Conservation (phyloP, 768 basidiomycete species). For the Pleurotus ostreatus region DNA sequence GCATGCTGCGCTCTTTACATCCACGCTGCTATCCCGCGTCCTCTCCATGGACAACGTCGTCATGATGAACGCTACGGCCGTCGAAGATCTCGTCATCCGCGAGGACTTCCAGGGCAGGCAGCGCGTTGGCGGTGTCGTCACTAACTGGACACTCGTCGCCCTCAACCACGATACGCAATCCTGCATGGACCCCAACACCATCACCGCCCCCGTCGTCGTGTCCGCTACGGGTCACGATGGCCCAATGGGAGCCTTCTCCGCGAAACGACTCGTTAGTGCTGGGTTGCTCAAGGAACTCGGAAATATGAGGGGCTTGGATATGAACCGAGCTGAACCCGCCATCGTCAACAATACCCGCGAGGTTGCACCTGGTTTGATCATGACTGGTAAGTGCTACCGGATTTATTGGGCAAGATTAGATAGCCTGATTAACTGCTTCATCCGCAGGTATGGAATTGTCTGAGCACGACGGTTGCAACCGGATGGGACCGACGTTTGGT, state of each 20-base stretch:
- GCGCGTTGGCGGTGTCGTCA: constrained; percentile 46
- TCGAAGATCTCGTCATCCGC: constrained; percentile 75
- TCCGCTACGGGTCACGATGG: constrained; percentile 77
- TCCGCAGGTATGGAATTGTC: constrained; percentile 73
- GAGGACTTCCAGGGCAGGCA: constrained; percentile 52
- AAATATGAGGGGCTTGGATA: constrained; percentile 78
- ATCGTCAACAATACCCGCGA: constrained; percentile 77
- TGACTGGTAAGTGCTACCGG: constrained; percentile 40
- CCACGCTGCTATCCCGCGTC: constrained; percentile 68
- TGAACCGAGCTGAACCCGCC: constrained; percentile 79
- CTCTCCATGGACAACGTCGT: constrained; percentile 69
- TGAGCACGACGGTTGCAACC: constrained; percentile 75
- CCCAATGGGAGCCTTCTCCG: constrained; percentile 78
- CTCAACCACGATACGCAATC: constrained; percentile 72
- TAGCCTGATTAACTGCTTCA: constrained; percentile 4
- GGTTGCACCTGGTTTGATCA: constrained; percentile 69
- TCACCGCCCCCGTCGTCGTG: constrained; percentile 73
- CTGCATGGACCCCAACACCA: constrained; percentile 76
- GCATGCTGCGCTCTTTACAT: constrained; percentile 79
- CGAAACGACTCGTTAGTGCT: constrained; percentile 72
- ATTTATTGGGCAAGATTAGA: constrained; percentile 24
- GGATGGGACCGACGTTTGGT: constrained; percentile 78
- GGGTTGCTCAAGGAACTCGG: constrained; percentile 73
- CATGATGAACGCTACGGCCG: constrained; percentile 74
- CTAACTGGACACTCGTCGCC: constrained; percentile 51